Evolutionary conservation across 2,329 filamentous ascomycete genomes (phyloP).

Genomic region (Verticillium isaacii): DNA sequence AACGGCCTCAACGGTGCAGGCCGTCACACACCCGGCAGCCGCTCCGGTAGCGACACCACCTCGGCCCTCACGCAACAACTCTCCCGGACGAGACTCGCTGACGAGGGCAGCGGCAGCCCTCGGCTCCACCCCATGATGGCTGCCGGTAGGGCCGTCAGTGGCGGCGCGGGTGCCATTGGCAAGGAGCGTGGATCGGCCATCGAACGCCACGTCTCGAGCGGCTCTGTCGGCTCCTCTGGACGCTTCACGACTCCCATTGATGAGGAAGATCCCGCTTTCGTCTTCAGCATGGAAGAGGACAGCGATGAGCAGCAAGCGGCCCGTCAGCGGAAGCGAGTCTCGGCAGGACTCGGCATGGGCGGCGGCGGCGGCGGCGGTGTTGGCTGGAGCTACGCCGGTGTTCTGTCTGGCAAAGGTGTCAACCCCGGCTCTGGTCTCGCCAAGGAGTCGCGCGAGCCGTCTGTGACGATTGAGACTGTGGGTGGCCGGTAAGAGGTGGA

Average conservation of each 20-base stretch:
- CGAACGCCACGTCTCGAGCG: conserved; percentile 56
- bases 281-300: conserved; percentile 63
- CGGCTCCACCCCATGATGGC: conserved; percentile 46
- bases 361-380: conserved; percentile 21
- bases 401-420: conserved; percentile 5
- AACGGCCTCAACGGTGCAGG: conserved; percentile 26
- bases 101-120: conserved; percentile 40
- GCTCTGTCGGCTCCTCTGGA: conserved; percentile 51
- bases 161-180: conserved; percentile 31
- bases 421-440: conserved; percentile 6
- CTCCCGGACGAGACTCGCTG: conserved; percentile 52
- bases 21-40: conserved; percentile 34
- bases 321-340: conserved; percentile 43
- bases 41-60: conserved; percentile 46
- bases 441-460: conserved; percentile 13
- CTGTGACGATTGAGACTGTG: conserved; percentile 12
- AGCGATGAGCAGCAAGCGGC: conserved; percentile 44
- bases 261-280: conserved; percentile 59
- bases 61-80: conserved; percentile 58
- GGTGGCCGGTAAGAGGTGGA: conserved; percentile 10
- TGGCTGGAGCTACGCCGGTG: conserved; percentile 12
- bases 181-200: conserved; percentile 33
- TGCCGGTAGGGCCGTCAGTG: conserved; percentile 32
- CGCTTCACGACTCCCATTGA: conserved; percentile 62
- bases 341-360: conserved; percentile 35